phyloP scores from a whole-genome alignment of 192 early-diverging fungal genomes.

The Linnemannia zychae region DNA sequence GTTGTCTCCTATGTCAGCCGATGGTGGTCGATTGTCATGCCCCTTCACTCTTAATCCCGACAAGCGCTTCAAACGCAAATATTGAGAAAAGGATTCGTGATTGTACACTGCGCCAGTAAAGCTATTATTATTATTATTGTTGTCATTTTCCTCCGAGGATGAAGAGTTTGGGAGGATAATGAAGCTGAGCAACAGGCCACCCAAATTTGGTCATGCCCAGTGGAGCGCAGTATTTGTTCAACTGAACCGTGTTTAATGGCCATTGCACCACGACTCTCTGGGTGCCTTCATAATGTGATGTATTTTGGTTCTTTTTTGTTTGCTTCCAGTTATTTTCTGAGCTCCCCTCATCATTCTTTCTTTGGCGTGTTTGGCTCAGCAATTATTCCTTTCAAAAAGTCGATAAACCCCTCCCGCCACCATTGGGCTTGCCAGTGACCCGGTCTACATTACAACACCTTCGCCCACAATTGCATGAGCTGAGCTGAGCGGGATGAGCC shows the following conservation, averaged over 20 bases:
- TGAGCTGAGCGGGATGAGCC: not conserved
- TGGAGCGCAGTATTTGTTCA: not conserved
- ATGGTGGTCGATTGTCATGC: not conserved
- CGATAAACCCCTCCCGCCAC: not conserved
- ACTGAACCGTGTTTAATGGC: not conserved
- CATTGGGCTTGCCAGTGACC: not conserved
- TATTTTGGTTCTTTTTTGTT: not conserved
- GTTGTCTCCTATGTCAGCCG: not conserved
- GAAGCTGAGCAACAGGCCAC: not conserved
- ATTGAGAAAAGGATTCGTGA: not conserved
- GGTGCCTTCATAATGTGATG: not conserved
- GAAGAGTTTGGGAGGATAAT: not conserved
- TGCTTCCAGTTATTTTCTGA: not conserved
- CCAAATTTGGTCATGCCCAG: not conserved
- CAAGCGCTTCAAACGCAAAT: not conserved
- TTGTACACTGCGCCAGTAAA: not conserved
- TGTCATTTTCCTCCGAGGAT: not conserved
- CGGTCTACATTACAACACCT: not conserved
- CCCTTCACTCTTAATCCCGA: not conserved
- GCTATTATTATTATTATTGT: not conserved
- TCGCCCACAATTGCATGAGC: not conserved
- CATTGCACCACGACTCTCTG: not conserved
- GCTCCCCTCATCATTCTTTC: not conserved
- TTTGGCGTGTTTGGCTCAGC: not conserved
- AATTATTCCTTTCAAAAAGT: not conserved